These are phyloP conservation scores for Tylopilus felleus DNA, from an alignment of 768 basidiomycete species.

Conservation along the genomic window DNA sequence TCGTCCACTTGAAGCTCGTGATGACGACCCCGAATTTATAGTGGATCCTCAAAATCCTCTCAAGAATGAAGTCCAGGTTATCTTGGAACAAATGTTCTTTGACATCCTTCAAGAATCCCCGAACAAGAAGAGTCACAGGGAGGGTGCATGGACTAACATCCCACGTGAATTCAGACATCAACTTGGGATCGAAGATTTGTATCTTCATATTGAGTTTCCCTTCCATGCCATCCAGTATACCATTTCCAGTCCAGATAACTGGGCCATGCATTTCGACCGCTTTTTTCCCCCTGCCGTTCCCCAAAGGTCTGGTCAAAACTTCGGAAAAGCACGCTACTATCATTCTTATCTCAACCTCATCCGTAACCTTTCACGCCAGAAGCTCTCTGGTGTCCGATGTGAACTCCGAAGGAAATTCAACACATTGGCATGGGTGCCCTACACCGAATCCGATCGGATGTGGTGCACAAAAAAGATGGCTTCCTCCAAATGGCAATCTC, in stretches of 20 bases:
- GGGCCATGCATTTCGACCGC: neutral
- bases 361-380: no score
- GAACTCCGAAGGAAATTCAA: neutral
- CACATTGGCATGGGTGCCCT: neutral
- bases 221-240: neutral
- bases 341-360: neutral
- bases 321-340: neutral
- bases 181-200: neutral
- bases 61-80: neutral
- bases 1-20: neutral
- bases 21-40: no score
- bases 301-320: neutral
- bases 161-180: neutral
- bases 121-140: neutral
- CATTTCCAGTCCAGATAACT: neutral
- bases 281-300: neutral
- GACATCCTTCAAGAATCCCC: neutral
- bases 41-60: neutral
- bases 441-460: neutral
- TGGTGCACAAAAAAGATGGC: neutral
- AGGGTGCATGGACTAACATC: slow-evolving; percentile 4
- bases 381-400: no score
- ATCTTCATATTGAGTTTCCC: neutral
- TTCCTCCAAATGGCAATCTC: no score
- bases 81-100: slow-evolving; percentile 2